Evolutionary conservation across 2,329 filamentous ascomycete genomes (phyloP).

Genomic region (Diaporthe eres): DNA sequence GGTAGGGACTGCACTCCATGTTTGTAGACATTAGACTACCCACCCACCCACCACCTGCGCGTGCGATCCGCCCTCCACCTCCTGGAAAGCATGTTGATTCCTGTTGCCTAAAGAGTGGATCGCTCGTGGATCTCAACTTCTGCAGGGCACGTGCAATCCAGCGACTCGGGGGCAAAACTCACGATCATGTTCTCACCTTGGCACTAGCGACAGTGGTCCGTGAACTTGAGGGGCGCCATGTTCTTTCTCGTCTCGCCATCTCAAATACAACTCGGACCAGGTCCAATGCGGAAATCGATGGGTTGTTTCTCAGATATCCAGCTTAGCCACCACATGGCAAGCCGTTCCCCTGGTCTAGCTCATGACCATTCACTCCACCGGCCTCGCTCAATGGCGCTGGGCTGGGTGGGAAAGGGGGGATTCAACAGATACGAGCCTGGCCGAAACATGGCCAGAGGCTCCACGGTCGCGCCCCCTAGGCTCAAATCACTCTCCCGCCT

Average conservation of each 20-base stretch:
- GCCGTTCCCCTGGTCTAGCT: conserved; percentile 31
- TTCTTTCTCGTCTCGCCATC: neutral
- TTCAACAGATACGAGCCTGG: conserved; percentile 13
- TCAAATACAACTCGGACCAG: neutral
- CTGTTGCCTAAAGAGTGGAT: conserved; percentile 24
- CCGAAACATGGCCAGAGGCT: conserved; percentile 20
- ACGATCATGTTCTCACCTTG: neutral
- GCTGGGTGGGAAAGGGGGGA: neutral
- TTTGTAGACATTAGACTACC: conserved; percentile 16
- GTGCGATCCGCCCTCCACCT: neutral
- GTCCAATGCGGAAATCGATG: conserved; percentile 30
- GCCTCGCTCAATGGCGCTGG: neutral
- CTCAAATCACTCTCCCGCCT: conserved; percentile 28
- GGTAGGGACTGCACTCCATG: conserved; percentile 10
- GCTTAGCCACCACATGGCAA: conserved; percentile 22
- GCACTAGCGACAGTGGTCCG: conserved; percentile 10
- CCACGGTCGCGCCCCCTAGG: neutral
- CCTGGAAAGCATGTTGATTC: conserved; percentile 25
- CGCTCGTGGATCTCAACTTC: conserved; percentile 2
- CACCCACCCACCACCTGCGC: neutral
- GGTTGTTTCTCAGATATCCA: conserved; percentile 4
- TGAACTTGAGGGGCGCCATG: neutral
- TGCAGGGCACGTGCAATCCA: neutral
- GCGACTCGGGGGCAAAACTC: neutral
- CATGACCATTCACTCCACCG: neutral